Percentiles rank a stretch among this genome's conserved stretches.
These are phyloP conservation scores for Paramecium octaurelia DNA, from an alignment of 73 alveolate genomes.

Conservation along the genomic window DNA sequence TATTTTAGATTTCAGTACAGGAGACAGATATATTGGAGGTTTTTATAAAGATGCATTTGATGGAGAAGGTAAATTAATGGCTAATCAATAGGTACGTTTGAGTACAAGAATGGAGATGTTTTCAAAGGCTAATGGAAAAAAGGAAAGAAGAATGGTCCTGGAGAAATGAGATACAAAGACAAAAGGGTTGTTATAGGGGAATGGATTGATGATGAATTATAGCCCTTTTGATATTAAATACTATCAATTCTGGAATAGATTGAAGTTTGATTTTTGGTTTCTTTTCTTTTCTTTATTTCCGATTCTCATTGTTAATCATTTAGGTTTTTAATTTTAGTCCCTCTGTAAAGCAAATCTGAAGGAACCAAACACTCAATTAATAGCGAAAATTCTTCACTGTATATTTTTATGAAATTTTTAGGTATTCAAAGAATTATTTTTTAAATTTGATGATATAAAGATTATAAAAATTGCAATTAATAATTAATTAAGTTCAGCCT, in stretches of 20 bases:
- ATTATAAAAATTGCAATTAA: background rate
- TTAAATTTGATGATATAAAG: no score
- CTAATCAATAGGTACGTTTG: background rate
- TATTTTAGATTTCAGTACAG: slow-evolving; percentile 42
- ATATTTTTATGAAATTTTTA: no score
- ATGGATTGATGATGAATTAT: slow-evolving; percentile 59
- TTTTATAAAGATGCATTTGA: slow-evolving; percentile 50
- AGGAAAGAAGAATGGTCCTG: slow-evolving; percentile 53
- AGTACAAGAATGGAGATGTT: slow-evolving; percentile 48
- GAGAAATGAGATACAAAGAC: slow-evolving; percentile 30
- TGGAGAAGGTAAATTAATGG: slow-evolving; percentile 23
- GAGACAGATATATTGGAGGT: slow-evolving; percentile 50
- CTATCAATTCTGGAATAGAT: background rate
- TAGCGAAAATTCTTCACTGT: no score
- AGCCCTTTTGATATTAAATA: slow-evolving; percentile 31
- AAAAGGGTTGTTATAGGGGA: slow-evolving; percentile 61
- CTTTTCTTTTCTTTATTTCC: background rate
- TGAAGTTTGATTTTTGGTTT: background rate
- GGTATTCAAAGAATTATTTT: slow-evolving; percentile 37
- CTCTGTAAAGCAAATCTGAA: background rate
- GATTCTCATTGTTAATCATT: background rate
- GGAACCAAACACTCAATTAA: no score
- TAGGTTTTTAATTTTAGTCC: background rate
- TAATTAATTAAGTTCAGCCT: background rate
- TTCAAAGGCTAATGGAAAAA: slow-evolving; percentile 39